phyloP scores from a whole-genome alignment of 805 yeast genomes.

The Kluyveromyces siamensis region DNA sequence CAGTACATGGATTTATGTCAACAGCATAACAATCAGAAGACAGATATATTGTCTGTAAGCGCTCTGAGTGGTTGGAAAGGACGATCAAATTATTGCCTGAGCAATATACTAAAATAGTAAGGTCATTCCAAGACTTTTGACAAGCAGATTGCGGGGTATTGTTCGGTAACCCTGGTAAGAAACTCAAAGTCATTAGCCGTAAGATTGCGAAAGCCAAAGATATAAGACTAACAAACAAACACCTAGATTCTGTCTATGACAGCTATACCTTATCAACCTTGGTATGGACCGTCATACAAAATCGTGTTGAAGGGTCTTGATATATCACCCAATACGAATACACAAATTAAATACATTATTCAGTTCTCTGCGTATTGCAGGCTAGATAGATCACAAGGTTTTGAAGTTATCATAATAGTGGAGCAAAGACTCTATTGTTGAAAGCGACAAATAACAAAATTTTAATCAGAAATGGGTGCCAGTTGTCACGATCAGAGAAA shows the following conservation, averaged over 20 bases:
- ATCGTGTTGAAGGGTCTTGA: not conserved
- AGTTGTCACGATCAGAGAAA: constrained; percentile 92
- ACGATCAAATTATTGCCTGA: constrained; percentile 83
- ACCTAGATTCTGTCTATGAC: too few relatives aligned
- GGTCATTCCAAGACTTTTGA: constrained; percentile 57
- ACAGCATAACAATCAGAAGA: constrained; percentile 58
- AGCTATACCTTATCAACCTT: not conserved
- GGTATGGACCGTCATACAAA: not conserved
- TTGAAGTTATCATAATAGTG: not conserved
- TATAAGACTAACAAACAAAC: too few relatives aligned
- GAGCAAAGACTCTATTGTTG: not conserved
- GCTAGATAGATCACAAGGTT: too few relatives aligned
- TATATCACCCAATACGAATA: not conserved
- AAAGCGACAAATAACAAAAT: not conserved
- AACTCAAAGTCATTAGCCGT: constrained; percentile 46
- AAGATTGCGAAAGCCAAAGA: not conserved
- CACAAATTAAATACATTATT: too few relatives aligned
- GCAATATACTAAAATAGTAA: constrained; percentile 61
- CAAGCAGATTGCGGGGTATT: constrained; percentile 43
- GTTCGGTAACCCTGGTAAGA: constrained; percentile 84
- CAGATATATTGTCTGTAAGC: constrained; percentile 71
- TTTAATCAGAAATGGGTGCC: constrained; percentile 39
- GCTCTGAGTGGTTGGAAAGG: constrained; percentile 39
- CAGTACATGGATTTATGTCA: constrained; percentile 52
- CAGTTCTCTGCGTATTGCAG: not conserved